Evolutionary conservation across 805 yeast genomes (phyloP).

Genomic region (Lipomyces yamanashiensis): DNA sequence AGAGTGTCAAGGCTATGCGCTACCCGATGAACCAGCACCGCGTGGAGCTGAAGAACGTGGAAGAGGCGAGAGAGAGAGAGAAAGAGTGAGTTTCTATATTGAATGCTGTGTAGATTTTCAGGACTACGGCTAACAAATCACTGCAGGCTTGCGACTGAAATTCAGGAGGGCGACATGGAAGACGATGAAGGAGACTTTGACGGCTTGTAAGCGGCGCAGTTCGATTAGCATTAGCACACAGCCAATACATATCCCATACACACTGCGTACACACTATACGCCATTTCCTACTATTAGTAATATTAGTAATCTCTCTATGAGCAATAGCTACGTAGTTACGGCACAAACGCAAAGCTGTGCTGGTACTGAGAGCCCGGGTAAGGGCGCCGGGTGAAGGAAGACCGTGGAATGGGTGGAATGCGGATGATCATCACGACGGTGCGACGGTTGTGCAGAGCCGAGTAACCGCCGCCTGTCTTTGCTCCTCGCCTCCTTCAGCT

Average conservation of each 20-base stretch:
- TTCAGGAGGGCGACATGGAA: conserved; percentile 51
- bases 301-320: neutral
- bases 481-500: neutral
- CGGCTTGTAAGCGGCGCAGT: conserved; percentile 20
- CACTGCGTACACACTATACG: neutral
- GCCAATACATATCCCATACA: neutral
- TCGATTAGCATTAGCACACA: neutral
- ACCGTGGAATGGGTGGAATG: conserved; percentile 13
- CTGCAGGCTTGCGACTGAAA: conserved; percentile 48
- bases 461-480: neutral
- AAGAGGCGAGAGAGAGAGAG: conserved; percentile 62
- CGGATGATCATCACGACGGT: neutral
- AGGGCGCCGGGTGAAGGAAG: conserved; percentile 16
- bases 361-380: neutral
- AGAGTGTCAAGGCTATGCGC: conserved; percentile 92
- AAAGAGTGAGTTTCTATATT: conserved; percentile 44
- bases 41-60: conserved; percentile 55
- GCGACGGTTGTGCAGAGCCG: conserved; percentile 18
- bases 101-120: neutral
- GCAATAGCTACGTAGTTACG: neutral
- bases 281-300: neutral
- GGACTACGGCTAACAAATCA: neutral
- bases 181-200: conserved; percentile 47
- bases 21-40: conserved; percentile 68
- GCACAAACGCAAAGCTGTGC: neutral